A percentile compares a stretch with the other conserved stretches of the same genome.
Evolutionary conservation across 73 alveolate genomes (phyloP).

Genomic region (Paramecium sonneborni): DNA sequence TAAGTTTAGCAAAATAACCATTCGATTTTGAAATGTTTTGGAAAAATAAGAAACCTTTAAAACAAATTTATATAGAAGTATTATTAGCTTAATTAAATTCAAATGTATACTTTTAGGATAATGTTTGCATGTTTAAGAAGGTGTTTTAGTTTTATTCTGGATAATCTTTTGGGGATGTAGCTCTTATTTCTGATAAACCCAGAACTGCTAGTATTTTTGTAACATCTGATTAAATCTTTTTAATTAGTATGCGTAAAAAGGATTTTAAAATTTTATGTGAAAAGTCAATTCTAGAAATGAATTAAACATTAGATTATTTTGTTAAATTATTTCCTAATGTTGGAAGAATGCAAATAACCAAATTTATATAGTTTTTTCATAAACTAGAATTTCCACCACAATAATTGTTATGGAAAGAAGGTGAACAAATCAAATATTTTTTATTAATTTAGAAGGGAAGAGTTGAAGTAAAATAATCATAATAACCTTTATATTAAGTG

Average conservation of each 20-base stretch:
- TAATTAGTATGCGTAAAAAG: neutral
- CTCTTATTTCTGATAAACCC: constrained; percentile 12
- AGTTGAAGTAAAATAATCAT: constrained; percentile 7
- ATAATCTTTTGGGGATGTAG: constrained; percentile 46
- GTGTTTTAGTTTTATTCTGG: constrained; percentile 44
- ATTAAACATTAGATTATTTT: neutral
- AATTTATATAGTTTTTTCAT: neutral
- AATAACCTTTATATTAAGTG: neutral
- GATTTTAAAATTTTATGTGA: constrained; percentile 30
- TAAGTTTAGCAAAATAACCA: neutral
- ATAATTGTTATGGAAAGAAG: constrained; percentile 16
- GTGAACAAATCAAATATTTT: neutral
- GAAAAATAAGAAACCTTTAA: neutral
- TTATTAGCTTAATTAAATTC: neutral
- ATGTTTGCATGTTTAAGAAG: constrained; percentile 30
- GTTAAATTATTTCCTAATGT: neutral
- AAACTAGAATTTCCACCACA: neutral
- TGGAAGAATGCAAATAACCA: neutral
- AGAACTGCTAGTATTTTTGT: constrained; percentile 36
- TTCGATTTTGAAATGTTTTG: neutral
- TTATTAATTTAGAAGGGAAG: constrained; percentile 26
- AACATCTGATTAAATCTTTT: neutral
- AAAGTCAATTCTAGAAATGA: constrained; percentile 23
- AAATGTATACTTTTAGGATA: neutral
- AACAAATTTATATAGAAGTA: neutral